Evolutionary conservation across 352 stramenopile genomes (phyloP).

Genomic region (Elongisporangium prolatum): DNA sequence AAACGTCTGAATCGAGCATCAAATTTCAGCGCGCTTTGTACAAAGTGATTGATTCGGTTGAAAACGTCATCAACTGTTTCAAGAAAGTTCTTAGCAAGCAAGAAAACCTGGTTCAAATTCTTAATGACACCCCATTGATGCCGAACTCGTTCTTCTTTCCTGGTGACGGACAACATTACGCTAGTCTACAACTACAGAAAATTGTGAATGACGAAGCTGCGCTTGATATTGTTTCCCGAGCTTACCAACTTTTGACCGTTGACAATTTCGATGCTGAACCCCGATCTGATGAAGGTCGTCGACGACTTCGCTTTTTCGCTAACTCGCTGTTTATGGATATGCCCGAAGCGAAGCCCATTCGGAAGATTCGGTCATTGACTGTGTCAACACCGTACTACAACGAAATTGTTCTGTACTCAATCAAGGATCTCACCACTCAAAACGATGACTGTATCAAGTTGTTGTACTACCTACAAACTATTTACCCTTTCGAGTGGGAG

Average conservation of each 20-base stretch:
- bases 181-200: constrained; percentile 66
- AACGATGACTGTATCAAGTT: constrained; percentile 93
- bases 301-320: constrained; percentile 76
- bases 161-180: constrained; percentile 75
- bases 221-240: constrained; percentile 76
- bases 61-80: constrained; percentile 73
- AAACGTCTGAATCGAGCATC: constrained; percentile 64
- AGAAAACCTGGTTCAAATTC: constrained; percentile 74
- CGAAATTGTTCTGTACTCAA: constrained; percentile 86
- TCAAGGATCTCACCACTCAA: constrained; percentile 80
- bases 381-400: constrained; percentile 84
- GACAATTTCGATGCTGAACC: constrained; percentile 85
- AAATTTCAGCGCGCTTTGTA: constrained; percentile 84
- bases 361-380: constrained; percentile 77
- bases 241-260: constrained; percentile 77
- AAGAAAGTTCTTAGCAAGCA: constrained; percentile 83
- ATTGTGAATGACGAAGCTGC: constrained; percentile 79
- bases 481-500: constrained; percentile 80
- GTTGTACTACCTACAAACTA: constrained; percentile 93
- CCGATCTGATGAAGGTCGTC: constrained; percentile 74
- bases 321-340: constrained; percentile 90
- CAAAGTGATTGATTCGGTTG: constrained; percentile 78
- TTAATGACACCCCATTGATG: constrained; percentile 81
- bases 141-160: constrained; percentile 86
- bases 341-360: constrained; percentile 77